A percentile compares a stretch with the other conserved stretches of the same genome.
Evolutionary conservation across 2,329 filamentous ascomycete species (phyloP).

Genomic region (Endothia cerciana): DNA sequence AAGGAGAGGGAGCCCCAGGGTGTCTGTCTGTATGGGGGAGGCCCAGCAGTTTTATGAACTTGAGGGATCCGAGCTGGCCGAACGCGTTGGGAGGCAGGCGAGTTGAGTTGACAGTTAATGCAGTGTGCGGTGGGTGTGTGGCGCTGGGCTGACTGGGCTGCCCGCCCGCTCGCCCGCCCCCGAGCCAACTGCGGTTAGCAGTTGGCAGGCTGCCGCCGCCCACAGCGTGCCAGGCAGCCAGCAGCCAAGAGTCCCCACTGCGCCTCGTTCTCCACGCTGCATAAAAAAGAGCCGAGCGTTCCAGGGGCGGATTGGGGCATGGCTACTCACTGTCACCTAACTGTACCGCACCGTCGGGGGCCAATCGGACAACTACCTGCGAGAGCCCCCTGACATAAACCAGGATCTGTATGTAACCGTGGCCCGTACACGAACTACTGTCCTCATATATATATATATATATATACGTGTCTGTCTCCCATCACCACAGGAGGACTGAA

Average conservation of each 20-base stretch:
- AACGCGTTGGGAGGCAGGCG: not conserved
- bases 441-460: too few relatives aligned
- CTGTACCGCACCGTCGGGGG: too few relatives aligned
- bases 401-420: too few relatives aligned
- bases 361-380: not conserved
- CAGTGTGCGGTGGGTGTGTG: not conserved
- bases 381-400: not conserved
- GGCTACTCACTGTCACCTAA: too few relatives aligned
- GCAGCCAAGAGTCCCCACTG: slow-evolving; percentile 2
- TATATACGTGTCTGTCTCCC: too few relatives aligned
- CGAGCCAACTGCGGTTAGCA: too few relatives aligned
- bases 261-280: not conserved
- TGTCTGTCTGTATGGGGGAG: not conserved
- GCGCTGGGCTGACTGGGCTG: not conserved
- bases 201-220: not conserved
- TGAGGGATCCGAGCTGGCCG: slow-evolving; percentile 8
- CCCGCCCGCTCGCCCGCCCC: not conserved
- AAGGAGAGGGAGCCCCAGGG: not conserved
- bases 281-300: not conserved
- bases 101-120: not conserved
- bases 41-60: slow-evolving; percentile 8
- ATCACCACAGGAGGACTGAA: too few relatives aligned
- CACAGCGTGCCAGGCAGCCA: not conserved
- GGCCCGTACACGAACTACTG: too few relatives aligned
- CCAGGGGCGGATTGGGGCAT: not conserved